These are phyloP conservation scores for Phytophthora fragariaefolia DNA, from an alignment of 352 stramenopile genomes.

Conservation along the genomic window DNA sequence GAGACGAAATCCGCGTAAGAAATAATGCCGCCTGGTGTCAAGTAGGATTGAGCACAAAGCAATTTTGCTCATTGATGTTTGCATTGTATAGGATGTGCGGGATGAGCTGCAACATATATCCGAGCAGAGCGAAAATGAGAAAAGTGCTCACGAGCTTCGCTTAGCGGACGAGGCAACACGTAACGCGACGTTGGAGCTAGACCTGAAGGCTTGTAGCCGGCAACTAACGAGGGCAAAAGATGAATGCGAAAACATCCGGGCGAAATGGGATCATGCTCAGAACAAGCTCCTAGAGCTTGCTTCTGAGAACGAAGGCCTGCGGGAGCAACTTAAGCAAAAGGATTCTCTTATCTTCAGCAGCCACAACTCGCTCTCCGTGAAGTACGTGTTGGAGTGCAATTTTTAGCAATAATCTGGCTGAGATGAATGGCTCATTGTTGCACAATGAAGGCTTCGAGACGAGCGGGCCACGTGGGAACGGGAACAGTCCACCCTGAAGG, in stretches of 20 bases:
- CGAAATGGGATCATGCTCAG: constrained; percentile 62
- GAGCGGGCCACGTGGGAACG: constrained; percentile 59
- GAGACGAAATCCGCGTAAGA: constrained; percentile 65
- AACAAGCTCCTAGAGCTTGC: constrained; percentile 60
- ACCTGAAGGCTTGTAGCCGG: constrained; percentile 56
- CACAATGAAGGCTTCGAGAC: constrained; percentile 52
- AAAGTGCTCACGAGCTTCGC: constrained; percentile 46
- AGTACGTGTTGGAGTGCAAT: constrained; percentile 39
- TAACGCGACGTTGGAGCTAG: constrained; percentile 58
- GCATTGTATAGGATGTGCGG: constrained; percentile 52
- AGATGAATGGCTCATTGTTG: neutral
- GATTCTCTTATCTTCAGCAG: constrained; percentile 65
- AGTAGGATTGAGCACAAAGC: too few species aligned
- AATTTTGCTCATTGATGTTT: neutral
- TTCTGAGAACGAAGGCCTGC: constrained; percentile 64
- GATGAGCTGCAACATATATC: constrained; percentile 53
- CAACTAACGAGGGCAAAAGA: constrained; percentile 55
- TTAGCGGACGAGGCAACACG: constrained; percentile 57
- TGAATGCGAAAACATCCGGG: constrained; percentile 54
- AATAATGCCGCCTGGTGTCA: too few species aligned
- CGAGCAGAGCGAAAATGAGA: constrained; percentile 46
- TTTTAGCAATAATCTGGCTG: neutral
- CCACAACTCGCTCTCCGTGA: constrained; percentile 60
- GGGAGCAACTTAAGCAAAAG: constrained; percentile 81
- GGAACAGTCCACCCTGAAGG: constrained; percentile 57